phyloP scores from a whole-genome alignment of 208 protist genomes.

The Tetramitus jugosus region DNA sequence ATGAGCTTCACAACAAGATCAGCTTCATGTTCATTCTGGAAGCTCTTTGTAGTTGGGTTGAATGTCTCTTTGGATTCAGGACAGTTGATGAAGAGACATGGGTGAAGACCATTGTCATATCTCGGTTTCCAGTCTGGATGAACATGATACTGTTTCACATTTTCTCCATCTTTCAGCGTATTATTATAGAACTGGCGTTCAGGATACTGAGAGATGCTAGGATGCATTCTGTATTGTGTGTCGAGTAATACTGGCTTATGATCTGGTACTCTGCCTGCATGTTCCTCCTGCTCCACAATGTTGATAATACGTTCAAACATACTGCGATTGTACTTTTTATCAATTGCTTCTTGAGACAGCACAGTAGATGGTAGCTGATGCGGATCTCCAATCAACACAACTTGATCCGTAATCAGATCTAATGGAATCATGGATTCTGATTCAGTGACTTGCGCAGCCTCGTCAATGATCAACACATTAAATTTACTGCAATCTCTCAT shows the following conservation, averaged over 20 bases:
- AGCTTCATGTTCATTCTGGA: conserved; percentile 1
- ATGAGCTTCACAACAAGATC: background rate
- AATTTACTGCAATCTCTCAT: background rate
- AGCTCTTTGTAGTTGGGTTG: background rate
- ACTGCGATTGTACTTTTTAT: conserved; percentile 51
- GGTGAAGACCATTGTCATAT: background rate
- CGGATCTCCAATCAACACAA: conserved; percentile 70
- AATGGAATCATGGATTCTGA: background rate
- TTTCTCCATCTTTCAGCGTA: conserved; percentile 22
- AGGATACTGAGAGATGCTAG: conserved; percentile 66
- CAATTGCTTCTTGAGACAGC: conserved; percentile 48
- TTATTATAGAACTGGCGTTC: conserved; percentile 63
- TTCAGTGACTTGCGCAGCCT: background rate
- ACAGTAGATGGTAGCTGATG: conserved; percentile 77
- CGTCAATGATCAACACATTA: background rate
- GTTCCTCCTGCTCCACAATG: background rate
- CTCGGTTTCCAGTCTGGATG: background rate
- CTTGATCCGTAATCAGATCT: background rate
- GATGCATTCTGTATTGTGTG: conserved; percentile 78
- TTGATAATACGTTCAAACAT: conserved; percentile 42
- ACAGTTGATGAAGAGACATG: background rate
- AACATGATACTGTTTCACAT: conserved; percentile 1
- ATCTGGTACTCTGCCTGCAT: conserved; percentile 41
- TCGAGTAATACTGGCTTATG: conserved; percentile 54
- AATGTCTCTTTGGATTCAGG: background rate